A percentile compares a stretch with the other conserved stretches of the same genome.
Evolutionary conservation across 176 grass and related monocot genomes (phyloP).

Genomic region (Zea luxurians): DNA sequence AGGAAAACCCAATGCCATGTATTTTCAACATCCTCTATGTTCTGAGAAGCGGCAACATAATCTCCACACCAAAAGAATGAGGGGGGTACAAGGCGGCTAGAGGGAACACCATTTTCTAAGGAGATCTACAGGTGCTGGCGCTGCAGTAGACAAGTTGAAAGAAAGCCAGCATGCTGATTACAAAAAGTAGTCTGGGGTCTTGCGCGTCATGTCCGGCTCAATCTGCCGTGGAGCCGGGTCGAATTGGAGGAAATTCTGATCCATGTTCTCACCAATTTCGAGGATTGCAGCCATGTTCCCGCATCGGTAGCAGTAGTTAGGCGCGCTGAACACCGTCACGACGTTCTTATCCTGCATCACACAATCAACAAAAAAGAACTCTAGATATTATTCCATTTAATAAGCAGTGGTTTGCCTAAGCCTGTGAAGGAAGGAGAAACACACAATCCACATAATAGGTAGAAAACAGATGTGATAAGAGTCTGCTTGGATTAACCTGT

Average conservation of each 20-base stretch:
- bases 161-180: slow-evolving; percentile 28
- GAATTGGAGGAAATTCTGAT: slow-evolving; percentile 75
- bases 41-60: slow-evolving; percentile 63
- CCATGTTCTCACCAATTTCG: slow-evolving; percentile 73
- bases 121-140: slow-evolving; percentile 45
- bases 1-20: slow-evolving; percentile 30
- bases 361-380: slow-evolving; percentile 8
- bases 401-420: neutral
- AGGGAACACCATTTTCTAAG: slow-evolving; percentile 44
- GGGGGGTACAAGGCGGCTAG: slow-evolving; percentile 37
- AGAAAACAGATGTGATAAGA: neutral
- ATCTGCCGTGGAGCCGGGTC: slow-evolving; percentile 68
- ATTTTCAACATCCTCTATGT: slow-evolving; percentile 51
- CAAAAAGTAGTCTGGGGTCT: slow-evolving; percentile 83
- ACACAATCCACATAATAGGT: neutral
- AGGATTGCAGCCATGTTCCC: slow-evolving; percentile 79
- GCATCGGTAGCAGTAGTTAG: slow-evolving; percentile 76
- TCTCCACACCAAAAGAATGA: slow-evolving; percentile 59
- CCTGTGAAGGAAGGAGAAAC: neutral
- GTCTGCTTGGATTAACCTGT: neutral
- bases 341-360: slow-evolving; percentile 68
- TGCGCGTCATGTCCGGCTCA: slow-evolving; percentile 58
- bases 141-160: slow-evolving; percentile 24
- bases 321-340: slow-evolving; percentile 71
- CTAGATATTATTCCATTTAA: slow-evolving; percentile 12